phyloP scores from a whole-genome alignment of 176 grass and related monocot genomes.

The Aegilops longissima region DNA sequence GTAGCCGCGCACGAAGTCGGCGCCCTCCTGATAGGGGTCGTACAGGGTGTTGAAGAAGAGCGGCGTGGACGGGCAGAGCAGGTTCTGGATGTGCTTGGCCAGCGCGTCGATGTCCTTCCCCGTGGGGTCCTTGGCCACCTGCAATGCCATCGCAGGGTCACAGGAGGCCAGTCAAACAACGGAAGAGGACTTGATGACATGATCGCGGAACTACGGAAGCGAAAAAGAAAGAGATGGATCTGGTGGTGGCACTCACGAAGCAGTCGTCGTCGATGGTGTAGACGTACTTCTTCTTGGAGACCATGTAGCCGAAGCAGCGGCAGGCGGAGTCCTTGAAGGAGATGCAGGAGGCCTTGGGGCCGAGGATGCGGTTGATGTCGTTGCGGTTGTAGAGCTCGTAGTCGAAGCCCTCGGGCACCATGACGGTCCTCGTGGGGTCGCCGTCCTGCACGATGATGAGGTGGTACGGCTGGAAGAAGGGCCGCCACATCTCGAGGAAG shows the following conservation, averaged over 20 bases:
- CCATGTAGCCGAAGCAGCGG: conserved; percentile 75
- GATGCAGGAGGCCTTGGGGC: conserved; percentile 59
- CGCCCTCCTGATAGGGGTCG: conserved; percentile 46
- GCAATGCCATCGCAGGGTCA: not conserved
- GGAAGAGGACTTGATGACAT: not conserved
- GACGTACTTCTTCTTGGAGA: conserved; percentile 84
- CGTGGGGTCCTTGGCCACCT: conserved; percentile 72
- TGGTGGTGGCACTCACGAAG: conserved; percentile 41
- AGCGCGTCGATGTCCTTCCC: conserved; percentile 68
- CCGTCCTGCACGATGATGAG: conserved; percentile 94
- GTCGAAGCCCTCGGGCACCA: conserved; percentile 75
- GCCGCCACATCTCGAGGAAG: conserved; percentile 83
- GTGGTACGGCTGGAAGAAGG: conserved; percentile 85
- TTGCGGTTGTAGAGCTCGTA: conserved; percentile 89
- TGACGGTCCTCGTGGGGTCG: conserved; percentile 65
- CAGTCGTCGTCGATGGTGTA: conserved; percentile 79
- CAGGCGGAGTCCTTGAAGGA: conserved; percentile 81
- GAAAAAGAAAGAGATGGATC: not conserved
- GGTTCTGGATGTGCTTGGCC: conserved; percentile 71
- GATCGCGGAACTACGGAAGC: not conserved
- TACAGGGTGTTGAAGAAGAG: conserved; percentile 79
- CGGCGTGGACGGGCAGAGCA: conserved; percentile 59
- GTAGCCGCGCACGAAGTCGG: conserved; percentile 72
- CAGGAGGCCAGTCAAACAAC: not conserved
- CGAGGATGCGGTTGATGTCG: conserved; percentile 74